Evolutionary conservation across 2,329 filamentous ascomycete species (phyloP).

Genomic region (Cytospora mali): DNA sequence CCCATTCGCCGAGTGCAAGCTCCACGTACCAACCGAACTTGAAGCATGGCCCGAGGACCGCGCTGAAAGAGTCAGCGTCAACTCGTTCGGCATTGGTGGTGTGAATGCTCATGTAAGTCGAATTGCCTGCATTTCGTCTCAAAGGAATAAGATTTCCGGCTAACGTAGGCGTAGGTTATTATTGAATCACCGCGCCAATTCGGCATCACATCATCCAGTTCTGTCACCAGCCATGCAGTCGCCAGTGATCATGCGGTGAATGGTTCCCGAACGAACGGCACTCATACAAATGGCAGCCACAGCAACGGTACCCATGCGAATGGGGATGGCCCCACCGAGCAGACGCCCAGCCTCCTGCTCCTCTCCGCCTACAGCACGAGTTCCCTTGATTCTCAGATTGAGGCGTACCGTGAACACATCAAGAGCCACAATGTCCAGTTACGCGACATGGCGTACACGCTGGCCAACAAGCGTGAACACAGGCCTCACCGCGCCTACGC

Average conservation of each 20-base stretch:
- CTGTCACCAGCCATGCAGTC: too few species aligned
- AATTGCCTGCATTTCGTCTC: too few species aligned
- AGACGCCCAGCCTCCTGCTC: slow-evolving; percentile 3
- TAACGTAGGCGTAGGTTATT: too few species aligned
- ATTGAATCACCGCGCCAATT: too few species aligned
- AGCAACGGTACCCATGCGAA: too few species aligned
- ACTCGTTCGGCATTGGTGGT: slow-evolving; percentile 42
- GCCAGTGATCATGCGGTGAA: too few species aligned
- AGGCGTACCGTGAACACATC: not conserved
- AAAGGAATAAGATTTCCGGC: too few species aligned
- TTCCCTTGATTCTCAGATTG: not conserved
- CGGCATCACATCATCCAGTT: too few species aligned
- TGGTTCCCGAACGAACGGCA: too few species aligned
- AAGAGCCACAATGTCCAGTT: not conserved
- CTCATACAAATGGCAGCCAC: too few species aligned
- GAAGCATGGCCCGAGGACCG: slow-evolving; percentile 37
- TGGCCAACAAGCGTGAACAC: not conserved
- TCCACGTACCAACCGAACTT: slow-evolving; percentile 37
- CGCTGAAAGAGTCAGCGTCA: slow-evolving; percentile 36
- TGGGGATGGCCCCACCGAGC: too few species aligned
- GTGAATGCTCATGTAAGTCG: slow-evolving; percentile 40
- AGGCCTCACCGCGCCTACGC: too few species aligned
- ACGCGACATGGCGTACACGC: slow-evolving; percentile 12
- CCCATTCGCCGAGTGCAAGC: slow-evolving; percentile 33
- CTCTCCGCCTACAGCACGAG: slow-evolving; percentile 15